These are phyloP conservation scores for Magnusiomyces suaveolens DNA, from an alignment of 1,139 yeast species.

Conservation along the genomic window DNA sequence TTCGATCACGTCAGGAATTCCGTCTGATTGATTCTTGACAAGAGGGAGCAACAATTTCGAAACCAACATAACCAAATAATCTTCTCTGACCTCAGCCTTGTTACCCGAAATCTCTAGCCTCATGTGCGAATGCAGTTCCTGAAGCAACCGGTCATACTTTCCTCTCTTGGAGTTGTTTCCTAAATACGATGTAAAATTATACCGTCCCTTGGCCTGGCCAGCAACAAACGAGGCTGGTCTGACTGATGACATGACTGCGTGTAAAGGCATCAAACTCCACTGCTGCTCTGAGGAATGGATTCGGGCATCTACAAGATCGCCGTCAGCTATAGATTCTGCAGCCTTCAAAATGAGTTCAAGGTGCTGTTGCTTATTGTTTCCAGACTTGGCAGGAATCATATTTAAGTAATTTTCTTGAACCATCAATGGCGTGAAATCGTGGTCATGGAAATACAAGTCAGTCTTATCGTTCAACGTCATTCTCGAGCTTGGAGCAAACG, in stretches of 20 bases:
- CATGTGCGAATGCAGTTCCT: constrained; percentile 83
- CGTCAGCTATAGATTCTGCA: constrained; percentile 72
- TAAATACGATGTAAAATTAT: constrained; percentile 75
- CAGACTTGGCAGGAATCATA: constrained; percentile 42
- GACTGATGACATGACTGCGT: constrained; percentile 80
- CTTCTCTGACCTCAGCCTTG: constrained; percentile 63
- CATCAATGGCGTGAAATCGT: constrained; percentile 92
- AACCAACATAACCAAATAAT: constrained; percentile 60
- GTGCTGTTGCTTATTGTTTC: constrained; percentile 30
- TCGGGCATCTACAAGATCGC: constrained; percentile 69
- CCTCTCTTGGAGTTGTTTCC: constrained; percentile 84
- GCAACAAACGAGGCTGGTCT: constrained; percentile 69
- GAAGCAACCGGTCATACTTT: constrained; percentile 69
- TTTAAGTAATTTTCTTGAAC: constrained; percentile 83
- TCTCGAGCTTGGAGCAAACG: constrained; percentile 44
- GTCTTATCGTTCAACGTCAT: constrained; percentile 71
- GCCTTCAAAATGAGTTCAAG: constrained; percentile 63
- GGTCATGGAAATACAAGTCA: constrained; percentile 86
- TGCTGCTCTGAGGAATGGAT: constrained; percentile 90
- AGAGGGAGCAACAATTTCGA: constrained; percentile 51
- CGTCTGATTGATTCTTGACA: constrained; percentile 44
- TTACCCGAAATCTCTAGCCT: constrained; percentile 71
- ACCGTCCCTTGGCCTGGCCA: constrained; percentile 60
- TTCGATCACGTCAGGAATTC: constrained; percentile 54
- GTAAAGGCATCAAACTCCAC: constrained; percentile 92